Base-by-base conservation (phyloP, 1,284 basidiomycete species). In the Mycosarcoma mackinlayi region DNA sequence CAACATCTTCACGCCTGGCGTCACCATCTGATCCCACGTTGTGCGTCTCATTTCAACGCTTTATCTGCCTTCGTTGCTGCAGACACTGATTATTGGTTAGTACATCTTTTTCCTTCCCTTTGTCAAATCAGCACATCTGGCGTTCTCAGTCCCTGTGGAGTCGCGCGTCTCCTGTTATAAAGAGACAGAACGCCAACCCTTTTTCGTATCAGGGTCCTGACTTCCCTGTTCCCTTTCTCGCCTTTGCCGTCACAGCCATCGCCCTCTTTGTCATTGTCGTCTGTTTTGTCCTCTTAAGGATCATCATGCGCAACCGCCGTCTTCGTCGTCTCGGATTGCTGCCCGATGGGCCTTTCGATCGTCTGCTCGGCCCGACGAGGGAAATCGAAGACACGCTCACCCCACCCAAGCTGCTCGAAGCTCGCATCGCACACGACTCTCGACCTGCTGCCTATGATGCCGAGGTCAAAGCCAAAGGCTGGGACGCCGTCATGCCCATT, bases 221-320 rank as follows among this genome's bases (percentile, higher is more conserved):
- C 53, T 38, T 64, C 39, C 72, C 72, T 24, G 39, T 62, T 45
- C 73, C 75, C 14, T 77, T 75, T 37, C 63, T 77, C 46, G 47
- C 68, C 21, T 77, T 77, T 44, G 70, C 68, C 39, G 24, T 71
- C 45, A 55, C 68, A 73, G 77, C 77, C 24, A 76, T 79, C 57
- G 77, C 77, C n/a, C 72, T 79, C 21, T 79, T 79, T 39, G 68
- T 79, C 47, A 56, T 79, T 27, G 76, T 79, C 21, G 75, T 79
- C 46, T 73, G 75, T 48, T 79, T 79, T 38, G 75, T 79, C 31
- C 76, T 79, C 10, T 39, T 79, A 30, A 60, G 77, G 45, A 77
- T 79, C 51, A 74, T 77, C 50, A 54, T 79, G 53, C 60, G 77
- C 44, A 79, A 79, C 37, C 70, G 77, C 19, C 61, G 77, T 25